These are phyloP conservation scores for Elaeis oleifera DNA, from an alignment of 202 grass and related monocot genomes.

Conservation along the genomic window DNA sequence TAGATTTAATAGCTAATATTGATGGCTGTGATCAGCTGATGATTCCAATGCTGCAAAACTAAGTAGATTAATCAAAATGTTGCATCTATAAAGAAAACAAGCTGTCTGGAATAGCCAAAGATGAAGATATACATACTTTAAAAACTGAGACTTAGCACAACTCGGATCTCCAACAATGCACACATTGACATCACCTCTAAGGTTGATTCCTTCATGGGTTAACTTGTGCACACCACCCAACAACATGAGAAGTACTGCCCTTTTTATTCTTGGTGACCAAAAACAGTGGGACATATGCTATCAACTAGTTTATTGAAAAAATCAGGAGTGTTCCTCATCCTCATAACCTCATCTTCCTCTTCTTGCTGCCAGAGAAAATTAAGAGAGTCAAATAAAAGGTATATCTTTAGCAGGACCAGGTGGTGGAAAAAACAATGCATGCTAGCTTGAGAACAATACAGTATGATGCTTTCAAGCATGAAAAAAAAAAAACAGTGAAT, in stretches of 20 bases:
- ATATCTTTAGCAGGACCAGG: too few relatives aligned
- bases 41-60: too few relatives aligned
- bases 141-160: slow-evolving; percentile 97
- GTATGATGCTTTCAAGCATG: too few relatives aligned
- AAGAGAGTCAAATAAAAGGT: too few relatives aligned
- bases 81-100: too few relatives aligned
- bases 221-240: slow-evolving; percentile 96
- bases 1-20: too few relatives aligned
- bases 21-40: too few relatives aligned
- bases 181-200: slow-evolving; percentile 94
- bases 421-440: too few relatives aligned
- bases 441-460: too few relatives aligned
- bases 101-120: too few relatives aligned
- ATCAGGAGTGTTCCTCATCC: slow-evolving; percentile 85
- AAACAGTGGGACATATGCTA: slow-evolving; percentile 88
- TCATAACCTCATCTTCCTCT: slow-evolving; percentile 86
- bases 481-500: too few relatives aligned
- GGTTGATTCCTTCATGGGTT: slow-evolving; percentile 98
- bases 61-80: too few relatives aligned
- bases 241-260: slow-evolving; percentile 87
- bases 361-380: slow-evolving; percentile 48
- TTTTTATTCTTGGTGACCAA: slow-evolving; percentile 98
- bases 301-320: slow-evolving; percentile 99
- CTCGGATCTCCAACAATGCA: slow-evolving; percentile 99
- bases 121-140: slow-evolving; percentile 54